Conservation (phyloP, 257 asterid species). For the Przewalskia tangutica region DNA sequence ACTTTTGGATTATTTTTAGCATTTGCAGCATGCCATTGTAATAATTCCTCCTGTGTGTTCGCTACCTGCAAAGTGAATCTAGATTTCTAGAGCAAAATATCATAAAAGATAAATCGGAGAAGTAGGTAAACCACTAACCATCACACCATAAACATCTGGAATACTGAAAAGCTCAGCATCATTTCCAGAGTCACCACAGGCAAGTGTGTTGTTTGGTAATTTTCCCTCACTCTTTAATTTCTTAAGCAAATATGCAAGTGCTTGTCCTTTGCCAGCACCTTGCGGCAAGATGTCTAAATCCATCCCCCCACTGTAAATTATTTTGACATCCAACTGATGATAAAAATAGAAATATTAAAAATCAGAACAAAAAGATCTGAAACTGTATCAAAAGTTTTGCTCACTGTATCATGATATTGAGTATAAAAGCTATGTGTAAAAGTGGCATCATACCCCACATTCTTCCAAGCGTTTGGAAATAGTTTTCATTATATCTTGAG, state of each 20-base stretch:
- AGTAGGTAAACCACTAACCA: conserved; percentile 49
- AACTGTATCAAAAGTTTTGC: neutral
- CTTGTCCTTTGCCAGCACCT: conserved; percentile 98
- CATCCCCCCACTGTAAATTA: conserved; percentile 97
- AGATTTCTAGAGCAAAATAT: neutral
- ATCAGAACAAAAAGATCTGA: conserved; percentile 2
- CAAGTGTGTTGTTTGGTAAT: conserved; percentile 76
- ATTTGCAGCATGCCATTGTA: conserved; percentile 85
- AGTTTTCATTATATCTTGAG: conserved; percentile 42
- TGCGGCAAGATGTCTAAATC: conserved; percentile 86
- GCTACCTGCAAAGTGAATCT: conserved; percentile 41
- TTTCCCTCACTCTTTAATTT: conserved; percentile 53
- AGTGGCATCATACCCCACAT: conserved; percentile 61
- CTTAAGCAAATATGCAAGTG: conserved; percentile 84
- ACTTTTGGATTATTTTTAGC: conserved; percentile 73
- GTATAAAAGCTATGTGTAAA: neutral
- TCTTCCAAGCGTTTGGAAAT: conserved; percentile 45
- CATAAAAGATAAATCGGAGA: neutral
- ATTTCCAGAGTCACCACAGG: conserved; percentile 95
- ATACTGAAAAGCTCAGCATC: conserved; percentile 86
- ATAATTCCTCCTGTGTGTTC: conserved; percentile 88
- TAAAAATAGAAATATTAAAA: conserved; percentile 13
- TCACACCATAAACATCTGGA: conserved; percentile 87
- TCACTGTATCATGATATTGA: neutral
- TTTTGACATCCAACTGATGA: conserved; percentile 78